Conservation (phyloP, 2,329 filamentous ascomycete species). For the Corinectria fuckeliana region DNA sequence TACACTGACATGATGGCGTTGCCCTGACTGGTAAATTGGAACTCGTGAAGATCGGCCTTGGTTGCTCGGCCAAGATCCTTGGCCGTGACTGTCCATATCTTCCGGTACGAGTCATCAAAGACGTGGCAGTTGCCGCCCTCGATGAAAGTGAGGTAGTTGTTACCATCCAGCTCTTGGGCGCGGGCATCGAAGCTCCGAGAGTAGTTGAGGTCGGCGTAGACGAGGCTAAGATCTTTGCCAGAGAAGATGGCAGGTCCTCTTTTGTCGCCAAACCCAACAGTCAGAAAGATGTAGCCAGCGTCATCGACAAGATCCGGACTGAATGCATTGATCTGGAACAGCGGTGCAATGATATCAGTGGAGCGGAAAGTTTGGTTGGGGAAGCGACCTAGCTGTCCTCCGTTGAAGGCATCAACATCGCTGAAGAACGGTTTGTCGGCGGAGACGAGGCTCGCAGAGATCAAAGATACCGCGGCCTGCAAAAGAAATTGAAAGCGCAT, state of each 20-base stretch:
- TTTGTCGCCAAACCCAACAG: constrained; percentile 24
- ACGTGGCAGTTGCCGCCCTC: constrained; percentile 29
- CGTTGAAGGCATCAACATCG: constrained; percentile 27
- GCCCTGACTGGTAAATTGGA: constrained; percentile 28
- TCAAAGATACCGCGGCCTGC: neutral
- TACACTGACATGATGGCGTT: constrained; percentile 33
- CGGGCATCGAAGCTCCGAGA: constrained; percentile 29
- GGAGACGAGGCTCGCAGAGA: constrained; percentile 2
- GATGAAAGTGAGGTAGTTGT: constrained; percentile 32
- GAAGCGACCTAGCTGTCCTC: constrained; percentile 24
- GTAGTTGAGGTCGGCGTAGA: constrained; percentile 31
- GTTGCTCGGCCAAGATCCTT: constrained; percentile 18
- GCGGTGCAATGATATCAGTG: constrained; percentile 25
- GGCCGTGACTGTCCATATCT: constrained; percentile 27
- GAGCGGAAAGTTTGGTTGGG: constrained; percentile 30
- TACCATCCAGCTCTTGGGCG: constrained; percentile 21
- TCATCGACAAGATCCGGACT: constrained; percentile 23
- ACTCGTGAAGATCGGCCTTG: constrained; percentile 32
- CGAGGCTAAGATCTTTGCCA: constrained; percentile 31
- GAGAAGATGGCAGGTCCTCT: constrained; percentile 33
- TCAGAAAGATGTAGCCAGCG: constrained; percentile 29
- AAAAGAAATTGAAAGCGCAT: constrained; percentile 19
- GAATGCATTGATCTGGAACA: constrained; percentile 33
- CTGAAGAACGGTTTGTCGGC: constrained; percentile 24
- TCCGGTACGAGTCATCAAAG: constrained; percentile 30